Base-by-base conservation (phyloP, 2,329 filamentous ascomycete genomes). In the Ciborinia camelliae region DNA sequence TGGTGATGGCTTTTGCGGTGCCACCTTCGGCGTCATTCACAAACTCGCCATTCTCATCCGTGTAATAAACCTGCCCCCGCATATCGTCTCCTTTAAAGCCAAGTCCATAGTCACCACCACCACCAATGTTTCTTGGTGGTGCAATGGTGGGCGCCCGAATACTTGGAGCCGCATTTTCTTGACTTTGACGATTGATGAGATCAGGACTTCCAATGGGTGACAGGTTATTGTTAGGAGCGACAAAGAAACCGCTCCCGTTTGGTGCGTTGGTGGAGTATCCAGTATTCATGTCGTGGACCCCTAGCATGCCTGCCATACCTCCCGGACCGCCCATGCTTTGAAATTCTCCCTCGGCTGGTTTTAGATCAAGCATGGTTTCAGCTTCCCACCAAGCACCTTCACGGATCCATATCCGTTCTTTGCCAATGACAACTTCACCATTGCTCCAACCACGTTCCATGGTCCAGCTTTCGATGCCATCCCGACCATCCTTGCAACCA, bases 401-500 rank as follows among this genome's bases (percentile, higher is more conserved):
- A 58, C 94, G 86, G 81, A 98, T 93, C 95, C 95, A 99, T 50
- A 99, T 87, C 39, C 95, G 90, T 76, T 98, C 92, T 65, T 87
- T 88, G 63, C 95, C 95, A 39, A 98, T 82, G 6, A 97, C 87
- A 2, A 98, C 92, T 78, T 98, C 95, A 47, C 95, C 95, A 71
- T 99, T 99, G 79, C 92, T 97, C 95, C 95, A 99, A 1, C 95
- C 95, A 65, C 95, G 88, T 77, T 98, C 93, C 58, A 98, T 83
- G 65, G 96, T 84, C 92, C 94, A 99, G 72, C 85, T 96, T 74
- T 98, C 92, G 62, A 97, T 92, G 55, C 94, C 95, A 68, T 99
- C 95, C 68, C 87, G 87, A 64, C 95, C 95, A 69, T 96, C 92
- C 71, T 89, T 86, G 76, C 95, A 99, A 18, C 95, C 95, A 0